Conservation (phyloP, 139 green algal species). For the Edaphochlamys debaryana region DNA sequence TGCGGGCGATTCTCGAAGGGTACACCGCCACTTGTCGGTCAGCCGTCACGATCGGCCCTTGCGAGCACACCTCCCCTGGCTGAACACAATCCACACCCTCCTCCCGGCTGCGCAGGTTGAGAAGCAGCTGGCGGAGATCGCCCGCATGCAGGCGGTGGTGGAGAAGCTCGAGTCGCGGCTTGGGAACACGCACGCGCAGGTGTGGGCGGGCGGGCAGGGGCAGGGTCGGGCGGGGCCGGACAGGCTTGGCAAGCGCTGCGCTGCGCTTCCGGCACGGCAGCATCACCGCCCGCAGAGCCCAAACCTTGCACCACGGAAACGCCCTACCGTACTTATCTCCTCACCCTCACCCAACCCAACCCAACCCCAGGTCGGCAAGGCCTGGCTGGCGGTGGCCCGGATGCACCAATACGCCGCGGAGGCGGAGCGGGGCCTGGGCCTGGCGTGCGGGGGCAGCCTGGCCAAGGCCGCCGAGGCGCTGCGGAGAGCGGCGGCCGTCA, state of each 20-base stretch:
- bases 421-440: constrained; percentile 6
- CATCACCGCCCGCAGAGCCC: too few species aligned
- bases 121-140: constrained; percentile 34
- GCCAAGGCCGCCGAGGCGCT: constrained; percentile 29
- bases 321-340: too few species aligned
- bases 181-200: constrained; percentile 44
- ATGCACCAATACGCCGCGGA: constrained; percentile 51
- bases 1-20: too few species aligned
- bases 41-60: too few species aligned
- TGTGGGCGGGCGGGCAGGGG: neutral
- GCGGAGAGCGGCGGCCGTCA: constrained; percentile 34
- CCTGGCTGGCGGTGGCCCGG: constrained; percentile 45
- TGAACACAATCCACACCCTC: too few species aligned
- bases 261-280: too few species aligned
- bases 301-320: too few species aligned
- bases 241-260: too few species aligned
- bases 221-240: neutral
- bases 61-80: too few species aligned
- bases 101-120: constrained; percentile 27
- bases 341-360: too few species aligned
- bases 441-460: neutral
- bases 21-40: too few species aligned
- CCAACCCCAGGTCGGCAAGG: constrained; percentile 44
- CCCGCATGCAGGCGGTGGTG: constrained; percentile 37
- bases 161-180: constrained; percentile 38